A percentile compares a stretch with the other conserved stretches of the same genome.
phyloP scores from a whole-genome alignment of 2,329 filamentous ascomycete species.

The Calonectria montana region DNA sequence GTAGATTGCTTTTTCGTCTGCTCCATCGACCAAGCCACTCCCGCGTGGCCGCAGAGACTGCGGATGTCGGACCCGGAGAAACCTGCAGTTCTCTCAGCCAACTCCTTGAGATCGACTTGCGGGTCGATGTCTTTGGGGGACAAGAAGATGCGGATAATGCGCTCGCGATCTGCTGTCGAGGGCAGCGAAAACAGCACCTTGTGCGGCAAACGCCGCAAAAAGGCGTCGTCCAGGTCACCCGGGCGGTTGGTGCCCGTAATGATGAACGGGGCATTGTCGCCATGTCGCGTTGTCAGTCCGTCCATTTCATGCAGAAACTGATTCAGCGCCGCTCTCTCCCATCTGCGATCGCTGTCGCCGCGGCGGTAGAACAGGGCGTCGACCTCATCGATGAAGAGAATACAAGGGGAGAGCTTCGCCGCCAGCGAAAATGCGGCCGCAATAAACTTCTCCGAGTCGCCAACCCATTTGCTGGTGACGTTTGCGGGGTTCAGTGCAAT shows the following conservation, averaged over 20 bases:
- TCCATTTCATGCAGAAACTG: constrained; percentile 1
- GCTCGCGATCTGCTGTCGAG: background rate
- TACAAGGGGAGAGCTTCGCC: background rate
- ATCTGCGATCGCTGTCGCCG: background rate
- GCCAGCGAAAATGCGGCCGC: background rate
- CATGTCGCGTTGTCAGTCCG: background rate
- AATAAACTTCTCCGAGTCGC: background rate
- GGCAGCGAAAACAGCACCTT: background rate
- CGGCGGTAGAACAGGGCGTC: background rate
- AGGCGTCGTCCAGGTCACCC: background rate
- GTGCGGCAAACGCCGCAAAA: background rate
- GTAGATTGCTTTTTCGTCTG: background rate
- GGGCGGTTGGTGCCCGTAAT: background rate
- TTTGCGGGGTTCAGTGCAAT: background rate
- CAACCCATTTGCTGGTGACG: background rate
- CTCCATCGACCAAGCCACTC: background rate
- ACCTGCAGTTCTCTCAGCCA: background rate
- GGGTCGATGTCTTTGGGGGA: background rate
- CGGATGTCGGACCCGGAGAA: background rate
- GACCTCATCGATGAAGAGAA: background rate
- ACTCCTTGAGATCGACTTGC: background rate
- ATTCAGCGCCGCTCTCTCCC: background rate
- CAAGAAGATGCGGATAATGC: background rate
- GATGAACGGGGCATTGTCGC: background rate
- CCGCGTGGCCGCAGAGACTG: background rate